These are phyloP conservation scores for Iodosphaeria phyllophila DNA, from an alignment of 2,329 filamentous ascomycete genomes.

Conservation along the genomic window DNA sequence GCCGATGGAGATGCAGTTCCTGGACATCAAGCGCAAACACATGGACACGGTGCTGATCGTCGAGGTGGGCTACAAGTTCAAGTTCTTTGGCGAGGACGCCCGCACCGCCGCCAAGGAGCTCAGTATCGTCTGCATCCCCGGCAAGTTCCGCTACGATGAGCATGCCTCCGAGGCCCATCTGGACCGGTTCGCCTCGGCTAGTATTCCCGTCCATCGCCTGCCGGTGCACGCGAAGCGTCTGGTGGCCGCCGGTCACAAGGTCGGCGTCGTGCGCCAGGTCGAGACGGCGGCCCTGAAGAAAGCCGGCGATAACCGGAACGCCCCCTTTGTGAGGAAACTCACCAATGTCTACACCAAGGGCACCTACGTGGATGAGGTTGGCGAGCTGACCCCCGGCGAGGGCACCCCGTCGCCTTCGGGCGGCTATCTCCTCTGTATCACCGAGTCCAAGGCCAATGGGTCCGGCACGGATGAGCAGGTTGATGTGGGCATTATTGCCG, in stretches of 20 bases:
- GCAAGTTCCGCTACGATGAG: constrained; percentile 87
- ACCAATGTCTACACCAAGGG: constrained; percentile 97
- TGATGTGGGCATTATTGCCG: constrained; percentile 76
- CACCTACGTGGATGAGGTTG: constrained; percentile 88
- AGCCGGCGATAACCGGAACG: constrained; percentile 81
- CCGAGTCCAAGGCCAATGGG: constrained; percentile 61
- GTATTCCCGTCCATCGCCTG: constrained; percentile 79
- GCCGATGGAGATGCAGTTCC: constrained; percentile 80
- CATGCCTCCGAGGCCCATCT: constrained; percentile 85
- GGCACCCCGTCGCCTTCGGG: constrained; percentile 38
- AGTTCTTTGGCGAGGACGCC: constrained; percentile 92
- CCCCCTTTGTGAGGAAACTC: constrained; percentile 79
- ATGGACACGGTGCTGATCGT: constrained; percentile 80
- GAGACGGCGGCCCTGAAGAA: constrained; percentile 95
- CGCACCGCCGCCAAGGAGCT: constrained; percentile 75
- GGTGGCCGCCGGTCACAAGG: constrained; percentile 83
- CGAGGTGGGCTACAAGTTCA: constrained; percentile 95
- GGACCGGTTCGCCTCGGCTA: constrained; percentile 83
- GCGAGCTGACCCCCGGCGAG: constrained; percentile 44
- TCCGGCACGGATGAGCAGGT: constrained; percentile 85
- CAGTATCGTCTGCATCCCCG: constrained; percentile 90
- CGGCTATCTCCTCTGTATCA: constrained; percentile 91
- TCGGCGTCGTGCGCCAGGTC: constrained; percentile 83
- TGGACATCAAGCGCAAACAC: constrained; percentile 85
- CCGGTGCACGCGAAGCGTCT: constrained; percentile 89